These are phyloP conservation scores for Lasiodiplodia theobromae DNA, from an alignment of 2,329 filamentous ascomycete species.

Conservation along the genomic window DNA sequence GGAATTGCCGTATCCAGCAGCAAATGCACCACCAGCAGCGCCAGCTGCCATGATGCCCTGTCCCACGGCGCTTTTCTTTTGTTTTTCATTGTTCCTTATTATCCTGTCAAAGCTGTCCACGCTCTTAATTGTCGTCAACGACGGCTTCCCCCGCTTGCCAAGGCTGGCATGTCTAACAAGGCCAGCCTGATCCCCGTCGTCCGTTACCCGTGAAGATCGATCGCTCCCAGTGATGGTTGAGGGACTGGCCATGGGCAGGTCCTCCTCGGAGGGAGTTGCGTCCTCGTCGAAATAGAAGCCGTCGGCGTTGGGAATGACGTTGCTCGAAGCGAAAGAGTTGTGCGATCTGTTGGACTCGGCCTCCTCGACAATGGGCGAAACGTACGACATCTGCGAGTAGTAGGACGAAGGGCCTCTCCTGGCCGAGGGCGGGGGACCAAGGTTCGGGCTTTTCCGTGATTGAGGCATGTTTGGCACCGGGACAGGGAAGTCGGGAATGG, in stretches of 20 bases:
- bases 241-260: conserved; percentile 42
- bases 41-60: conserved; percentile 29
- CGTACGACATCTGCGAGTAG: conserved; percentile 56
- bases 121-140: conserved; percentile 56
- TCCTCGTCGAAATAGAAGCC: conserved; percentile 51
- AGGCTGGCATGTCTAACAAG: conserved; percentile 58
- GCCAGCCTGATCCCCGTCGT: conserved; percentile 46
- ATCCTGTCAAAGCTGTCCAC: conserved; percentile 43
- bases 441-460: conserved; percentile 49
- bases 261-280: conserved; percentile 46
- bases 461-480: conserved; percentile 45
- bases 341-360: conserved; percentile 51
- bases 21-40: conserved; percentile 33
- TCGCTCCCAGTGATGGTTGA: conserved; percentile 18
- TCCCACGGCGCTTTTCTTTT: conserved; percentile 33
- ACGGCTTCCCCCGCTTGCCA: conserved; percentile 56
- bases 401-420: conserved; percentile 57
- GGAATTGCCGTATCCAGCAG: conserved; percentile 36
- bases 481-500: conserved; percentile 52
- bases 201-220: conserved; percentile 39
- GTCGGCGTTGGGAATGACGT: conserved; percentile 53
- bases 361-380: conserved; percentile 59
- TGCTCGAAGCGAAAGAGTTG: conserved; percentile 57
- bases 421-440: conserved; percentile 58
- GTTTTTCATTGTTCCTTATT: conserved; percentile 32